Conservation (phyloP, 257 asterid species). For the Solanum etuberosum region DNA sequence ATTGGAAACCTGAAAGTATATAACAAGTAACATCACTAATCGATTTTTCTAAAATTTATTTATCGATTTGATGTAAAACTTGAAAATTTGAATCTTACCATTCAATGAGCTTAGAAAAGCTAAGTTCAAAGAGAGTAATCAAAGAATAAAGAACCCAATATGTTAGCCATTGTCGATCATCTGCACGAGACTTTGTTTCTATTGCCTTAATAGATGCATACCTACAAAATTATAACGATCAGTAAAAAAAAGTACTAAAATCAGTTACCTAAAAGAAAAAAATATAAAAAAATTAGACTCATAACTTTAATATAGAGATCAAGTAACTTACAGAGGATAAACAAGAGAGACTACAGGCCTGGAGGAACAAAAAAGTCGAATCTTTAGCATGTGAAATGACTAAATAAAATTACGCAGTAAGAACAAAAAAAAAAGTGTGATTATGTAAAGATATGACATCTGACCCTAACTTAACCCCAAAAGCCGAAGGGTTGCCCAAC, state of each 20-base stretch:
- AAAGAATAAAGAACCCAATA: constrained; percentile 92
- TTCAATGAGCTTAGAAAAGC: constrained; percentile 56
- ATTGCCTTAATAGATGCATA: constrained; percentile 79
- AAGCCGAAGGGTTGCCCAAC: accelerated
- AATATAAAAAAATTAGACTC: not conserved
- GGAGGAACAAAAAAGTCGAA: constrained; percentile 4
- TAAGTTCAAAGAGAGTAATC: constrained; percentile 75
- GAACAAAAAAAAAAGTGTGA: not conserved
- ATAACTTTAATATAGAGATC: not conserved
- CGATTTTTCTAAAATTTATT: not conserved
- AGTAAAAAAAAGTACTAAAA: not conserved
- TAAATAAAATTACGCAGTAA: not conserved
- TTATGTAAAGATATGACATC: not conserved
- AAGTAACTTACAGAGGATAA: constrained; percentile 75
- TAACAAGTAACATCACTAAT: not conserved
- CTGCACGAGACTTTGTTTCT: constrained; percentile 60
- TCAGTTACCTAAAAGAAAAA: not conserved
- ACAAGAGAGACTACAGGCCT: constrained; percentile 90
- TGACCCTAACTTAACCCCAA: not conserved
- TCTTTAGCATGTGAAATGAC: not conserved
- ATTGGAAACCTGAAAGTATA: constrained; percentile 53
- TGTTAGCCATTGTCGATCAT: constrained; percentile 93
- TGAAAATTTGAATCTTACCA: constrained; percentile 23
- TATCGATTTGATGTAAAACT: not conserved
- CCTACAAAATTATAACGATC: constrained; percentile 14